Percentiles rank a stretch among this genome's conserved stretches.
These are phyloP conservation scores for Candida glaebosa DNA, from an alignment of 805 yeast species.

Conservation along the genomic window DNA sequence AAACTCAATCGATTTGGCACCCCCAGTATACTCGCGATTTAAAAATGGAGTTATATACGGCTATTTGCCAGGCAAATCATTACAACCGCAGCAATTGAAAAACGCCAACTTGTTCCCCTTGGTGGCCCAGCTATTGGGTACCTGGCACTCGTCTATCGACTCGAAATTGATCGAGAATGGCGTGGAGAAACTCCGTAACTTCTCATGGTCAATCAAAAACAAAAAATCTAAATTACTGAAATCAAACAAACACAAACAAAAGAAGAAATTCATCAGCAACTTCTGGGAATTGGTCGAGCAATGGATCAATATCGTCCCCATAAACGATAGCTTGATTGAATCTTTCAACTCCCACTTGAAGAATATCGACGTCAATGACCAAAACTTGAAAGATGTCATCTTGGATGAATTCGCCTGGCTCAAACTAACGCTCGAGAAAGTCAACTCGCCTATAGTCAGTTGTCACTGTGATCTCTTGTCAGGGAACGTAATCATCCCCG, in stretches of 20 bases:
- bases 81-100: constrained; percentile 52
- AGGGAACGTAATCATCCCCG: constrained; percentile 69
- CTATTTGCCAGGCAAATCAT: constrained; percentile 60
- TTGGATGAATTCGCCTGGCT: constrained; percentile 56
- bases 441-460: constrained; percentile 54
- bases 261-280: constrained; percentile 34
- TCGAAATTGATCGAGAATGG: constrained; percentile 46
- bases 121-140: constrained; percentile 64
- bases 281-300: constrained; percentile 58
- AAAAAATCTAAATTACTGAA: neutral
- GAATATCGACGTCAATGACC: constrained; percentile 12
- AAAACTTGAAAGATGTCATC: constrained; percentile 37
- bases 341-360: constrained; percentile 34
- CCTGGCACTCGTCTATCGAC: constrained; percentile 59
- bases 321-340: constrained; percentile 34
- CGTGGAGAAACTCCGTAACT: constrained; percentile 32
- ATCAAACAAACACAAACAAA: constrained; percentile 9
- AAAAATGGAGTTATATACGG: constrained; percentile 74
- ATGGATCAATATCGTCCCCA: constrained; percentile 65
- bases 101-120: constrained; percentile 46
- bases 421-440: constrained; percentile 15
- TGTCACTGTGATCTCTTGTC: constrained; percentile 70
- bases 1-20: constrained; percentile 59
- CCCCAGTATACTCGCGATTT: constrained; percentile 64
- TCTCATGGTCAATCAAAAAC: constrained; percentile 6